A percentile compares a stretch with the other conserved stretches of the same genome.
phyloP scores from a whole-genome alignment of 805 yeast species.

The Wickerhamomyces mucosus region DNA sequence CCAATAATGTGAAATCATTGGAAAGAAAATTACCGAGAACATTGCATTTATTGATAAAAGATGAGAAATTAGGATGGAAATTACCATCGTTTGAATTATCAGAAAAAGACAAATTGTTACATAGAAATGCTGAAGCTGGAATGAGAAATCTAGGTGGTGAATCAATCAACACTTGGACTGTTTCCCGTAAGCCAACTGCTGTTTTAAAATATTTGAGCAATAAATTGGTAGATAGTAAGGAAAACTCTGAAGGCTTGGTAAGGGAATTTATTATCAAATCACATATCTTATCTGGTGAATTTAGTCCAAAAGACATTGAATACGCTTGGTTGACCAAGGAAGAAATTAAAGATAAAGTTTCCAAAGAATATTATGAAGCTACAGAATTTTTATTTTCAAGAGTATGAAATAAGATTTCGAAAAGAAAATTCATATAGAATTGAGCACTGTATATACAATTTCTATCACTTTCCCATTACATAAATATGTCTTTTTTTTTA shows the following conservation, averaged over 20 bases:
- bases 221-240: constrained; percentile 13
- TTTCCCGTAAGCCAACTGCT: constrained; percentile 83
- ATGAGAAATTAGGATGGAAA: constrained; percentile 44
- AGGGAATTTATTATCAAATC: constrained; percentile 76
- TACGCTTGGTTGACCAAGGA: constrained; percentile 81
- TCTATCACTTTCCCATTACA: not conserved
- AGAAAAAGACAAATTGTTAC: constrained; percentile 39
- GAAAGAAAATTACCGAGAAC: constrained; percentile 77
- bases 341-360: constrained; percentile 52
- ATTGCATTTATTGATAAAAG: constrained; percentile 61
- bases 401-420: constrained; percentile 9
- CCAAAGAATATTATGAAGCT: constrained; percentile 43
- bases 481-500: too few species aligned
- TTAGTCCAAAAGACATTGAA: constrained; percentile 35
- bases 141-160: constrained; percentile 65
- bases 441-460: not conserved
- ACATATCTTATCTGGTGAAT: constrained; percentile 80
- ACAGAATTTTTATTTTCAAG: constrained; percentile 33
- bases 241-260: constrained; percentile 12
- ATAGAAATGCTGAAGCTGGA: constrained; percentile 66
- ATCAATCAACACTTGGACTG: constrained; percentile 75
- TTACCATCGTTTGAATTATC: constrained; percentile 62
- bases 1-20: constrained; percentile 52
- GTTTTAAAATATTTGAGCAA: constrained; percentile 35
- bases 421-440: constrained; percentile 4